A percentile compares a stretch with the other conserved stretches of the same genome.
Conservation (phyloP, 169 alveolate species). For the Toxoplasma gondii region DNA sequence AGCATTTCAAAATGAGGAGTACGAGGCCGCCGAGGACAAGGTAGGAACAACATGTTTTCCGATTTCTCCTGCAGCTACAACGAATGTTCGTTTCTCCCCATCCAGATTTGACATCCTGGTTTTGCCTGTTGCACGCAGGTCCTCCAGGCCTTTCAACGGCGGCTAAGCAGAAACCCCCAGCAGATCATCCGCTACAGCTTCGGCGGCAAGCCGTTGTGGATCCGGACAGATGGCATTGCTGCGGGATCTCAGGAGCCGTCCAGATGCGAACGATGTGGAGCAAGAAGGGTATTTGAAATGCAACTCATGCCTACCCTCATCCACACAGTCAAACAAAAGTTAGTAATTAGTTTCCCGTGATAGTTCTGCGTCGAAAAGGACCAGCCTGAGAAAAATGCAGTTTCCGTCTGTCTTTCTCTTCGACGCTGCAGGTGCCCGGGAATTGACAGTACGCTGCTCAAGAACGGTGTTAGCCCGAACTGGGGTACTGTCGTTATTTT, state of each 20-base stretch:
- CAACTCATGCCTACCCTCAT: conserved; percentile 67
- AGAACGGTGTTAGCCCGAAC: background rate
- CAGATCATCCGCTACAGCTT: conserved; percentile 69
- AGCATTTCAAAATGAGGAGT: conserved; percentile 2
- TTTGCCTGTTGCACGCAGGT: conserved; percentile 36
- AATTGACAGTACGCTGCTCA: background rate
- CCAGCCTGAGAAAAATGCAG: background rate
- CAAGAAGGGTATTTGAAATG: conserved; percentile 68
- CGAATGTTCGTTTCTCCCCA: background rate
- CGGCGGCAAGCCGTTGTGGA: conserved; percentile 70
- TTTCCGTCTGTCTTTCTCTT: background rate
- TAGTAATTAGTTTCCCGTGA: background rate
- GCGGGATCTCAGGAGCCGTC: background rate
- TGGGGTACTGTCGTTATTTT: conserved; percentile 66
- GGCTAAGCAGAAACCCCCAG: conserved; percentile 55
- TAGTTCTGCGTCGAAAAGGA: background rate
- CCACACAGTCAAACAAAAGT: conserved; percentile 24
- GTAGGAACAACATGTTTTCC: background rate
- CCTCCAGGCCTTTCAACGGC: conserved; percentile 65
- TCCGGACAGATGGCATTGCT: background rate
- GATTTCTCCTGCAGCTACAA: background rate
- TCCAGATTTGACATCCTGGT: background rate
- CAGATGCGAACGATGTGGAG: conserved; percentile 62
- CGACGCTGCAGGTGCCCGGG: conserved; percentile 14
- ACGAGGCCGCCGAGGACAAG: conserved; percentile 24